These are phyloP conservation scores for Mycena galericulata DNA, from an alignment of 768 basidiomycete genomes.

Conservation along the genomic window DNA sequence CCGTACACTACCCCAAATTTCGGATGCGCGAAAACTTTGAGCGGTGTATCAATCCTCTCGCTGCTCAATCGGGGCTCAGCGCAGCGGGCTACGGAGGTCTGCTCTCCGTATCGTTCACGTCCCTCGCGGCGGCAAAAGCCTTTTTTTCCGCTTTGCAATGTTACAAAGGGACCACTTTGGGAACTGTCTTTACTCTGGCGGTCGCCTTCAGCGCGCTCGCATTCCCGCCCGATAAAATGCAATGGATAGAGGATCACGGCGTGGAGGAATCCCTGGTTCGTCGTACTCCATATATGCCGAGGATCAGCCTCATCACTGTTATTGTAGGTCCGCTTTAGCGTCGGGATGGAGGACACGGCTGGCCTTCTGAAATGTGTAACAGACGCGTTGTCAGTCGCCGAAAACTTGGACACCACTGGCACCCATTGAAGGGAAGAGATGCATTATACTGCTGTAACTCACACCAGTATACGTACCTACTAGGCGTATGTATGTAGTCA, in stretches of 20 bases:
- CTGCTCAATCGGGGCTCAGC: conserved; percentile 31
- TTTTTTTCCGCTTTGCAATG: conserved; percentile 60
- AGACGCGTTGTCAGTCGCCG: conserved; percentile 53
- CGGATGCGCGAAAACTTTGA: conserved; percentile 55
- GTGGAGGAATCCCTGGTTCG: conserved; percentile 50
- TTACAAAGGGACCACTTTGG: conserved; percentile 61
- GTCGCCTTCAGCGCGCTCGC: conserved; percentile 64
- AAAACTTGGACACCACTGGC: conserved; percentile 35
- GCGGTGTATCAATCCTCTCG: conserved; percentile 40
- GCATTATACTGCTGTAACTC: no score
- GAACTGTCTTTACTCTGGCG: conserved; percentile 66
- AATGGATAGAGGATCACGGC: conserved; percentile 60
- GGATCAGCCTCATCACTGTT: background rate
- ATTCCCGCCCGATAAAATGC: conserved; percentile 58
- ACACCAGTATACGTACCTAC: no score
- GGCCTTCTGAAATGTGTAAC: conserved; percentile 52
- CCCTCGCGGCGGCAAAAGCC: conserved; percentile 50
- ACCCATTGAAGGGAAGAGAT: no score
- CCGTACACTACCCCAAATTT: conserved; percentile 53
- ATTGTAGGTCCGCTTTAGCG: conserved; percentile 57
- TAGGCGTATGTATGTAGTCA: no score
- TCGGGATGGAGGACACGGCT: conserved; percentile 58
- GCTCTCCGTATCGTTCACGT: conserved; percentile 58
- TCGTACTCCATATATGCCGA: background rate
- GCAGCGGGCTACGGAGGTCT: conserved; percentile 50